Percentiles rank a stretch among this genome's conserved stretches.
Conservation (phyloP, 2,329 filamentous ascomycete species). For the Domatiomyces globalis region DNA sequence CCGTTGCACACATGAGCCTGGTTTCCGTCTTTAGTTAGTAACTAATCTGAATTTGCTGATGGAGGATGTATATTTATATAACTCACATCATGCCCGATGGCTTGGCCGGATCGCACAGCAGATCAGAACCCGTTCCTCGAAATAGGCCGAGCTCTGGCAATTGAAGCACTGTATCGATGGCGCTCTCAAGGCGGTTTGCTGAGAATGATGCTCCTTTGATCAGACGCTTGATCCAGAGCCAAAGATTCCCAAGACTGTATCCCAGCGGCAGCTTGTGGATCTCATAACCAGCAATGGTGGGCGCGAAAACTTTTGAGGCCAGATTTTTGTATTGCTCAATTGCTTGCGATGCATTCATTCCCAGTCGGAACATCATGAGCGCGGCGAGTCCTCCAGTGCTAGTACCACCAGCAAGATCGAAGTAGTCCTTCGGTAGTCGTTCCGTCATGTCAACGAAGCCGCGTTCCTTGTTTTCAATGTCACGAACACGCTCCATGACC, state of each 20-base stretch:
- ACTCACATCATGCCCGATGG: neutral
- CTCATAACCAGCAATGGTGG: constrained; percentile 4
- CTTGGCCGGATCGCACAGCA: neutral
- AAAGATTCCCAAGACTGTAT: constrained; percentile 7
- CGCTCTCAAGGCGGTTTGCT: constrained; percentile 7
- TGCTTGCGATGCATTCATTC: constrained; percentile 11
- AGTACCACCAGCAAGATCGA: constrained; percentile 16
- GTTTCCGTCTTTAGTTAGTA: neutral
- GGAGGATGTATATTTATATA: neutral
- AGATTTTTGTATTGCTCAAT: constrained; percentile 8
- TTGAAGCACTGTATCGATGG: constrained; percentile 10
- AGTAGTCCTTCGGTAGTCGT: constrained; percentile 11
- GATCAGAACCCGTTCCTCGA: neutral
- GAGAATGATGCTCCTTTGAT: constrained; percentile 7
- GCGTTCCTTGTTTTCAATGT: constrained; percentile 8
- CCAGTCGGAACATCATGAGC: constrained; percentile 15
- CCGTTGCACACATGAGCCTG: constrained; percentile 12
- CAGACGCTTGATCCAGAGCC: constrained; percentile 8
- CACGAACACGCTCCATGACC: constrained; percentile 10
- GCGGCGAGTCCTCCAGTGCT: constrained; percentile 16
- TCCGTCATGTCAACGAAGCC: constrained; percentile 2
- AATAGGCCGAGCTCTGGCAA: neutral
- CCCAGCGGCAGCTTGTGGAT: constrained; percentile 6
- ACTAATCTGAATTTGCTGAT: neutral
- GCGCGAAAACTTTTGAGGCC: constrained; percentile 10